Evolutionary conservation across 441 rosid species (phyloP).

Genomic region (Jatropha multifida): DNA sequence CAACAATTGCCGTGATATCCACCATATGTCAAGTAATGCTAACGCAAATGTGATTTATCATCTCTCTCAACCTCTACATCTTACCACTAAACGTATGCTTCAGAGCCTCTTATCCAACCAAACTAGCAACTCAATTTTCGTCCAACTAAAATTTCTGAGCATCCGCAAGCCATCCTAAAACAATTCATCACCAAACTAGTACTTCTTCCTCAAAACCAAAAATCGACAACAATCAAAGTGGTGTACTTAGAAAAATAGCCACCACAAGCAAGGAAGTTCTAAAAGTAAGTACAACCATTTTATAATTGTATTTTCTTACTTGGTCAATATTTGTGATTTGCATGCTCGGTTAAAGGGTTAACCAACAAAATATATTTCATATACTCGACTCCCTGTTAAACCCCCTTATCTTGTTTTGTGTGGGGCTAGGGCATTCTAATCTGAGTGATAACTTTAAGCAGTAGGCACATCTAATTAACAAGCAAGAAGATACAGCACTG

Average conservation of each 20-base stretch:
- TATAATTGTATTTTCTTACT: background rate
- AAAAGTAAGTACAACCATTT: background rate
- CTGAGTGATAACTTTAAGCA: background rate
- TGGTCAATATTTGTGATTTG: background rate
- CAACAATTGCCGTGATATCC: slow-evolving; percentile 6
- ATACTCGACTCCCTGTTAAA: background rate
- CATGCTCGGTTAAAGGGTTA: background rate
- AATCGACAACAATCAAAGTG: background rate
- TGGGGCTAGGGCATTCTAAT: background rate
- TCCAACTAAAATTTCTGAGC: background rate
- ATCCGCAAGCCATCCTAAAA: background rate
- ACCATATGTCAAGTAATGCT: background rate
- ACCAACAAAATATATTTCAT: background rate
- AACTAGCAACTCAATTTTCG: background rate
- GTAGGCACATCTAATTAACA: background rate
- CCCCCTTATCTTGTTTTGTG: background rate
- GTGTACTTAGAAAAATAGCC: background rate
- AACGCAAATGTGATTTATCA: background rate
- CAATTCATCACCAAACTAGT: background rate
- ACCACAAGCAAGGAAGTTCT: background rate
- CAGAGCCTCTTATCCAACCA: background rate
- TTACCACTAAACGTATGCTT: background rate
- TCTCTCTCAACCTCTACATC: slow-evolving; percentile 6
- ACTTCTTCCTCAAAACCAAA: background rate
- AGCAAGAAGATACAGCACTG: background rate